Base-by-base conservation (phyloP, 1,284 basidiomycete genomes). In the Taiwanofungus camphoratus region DNA sequence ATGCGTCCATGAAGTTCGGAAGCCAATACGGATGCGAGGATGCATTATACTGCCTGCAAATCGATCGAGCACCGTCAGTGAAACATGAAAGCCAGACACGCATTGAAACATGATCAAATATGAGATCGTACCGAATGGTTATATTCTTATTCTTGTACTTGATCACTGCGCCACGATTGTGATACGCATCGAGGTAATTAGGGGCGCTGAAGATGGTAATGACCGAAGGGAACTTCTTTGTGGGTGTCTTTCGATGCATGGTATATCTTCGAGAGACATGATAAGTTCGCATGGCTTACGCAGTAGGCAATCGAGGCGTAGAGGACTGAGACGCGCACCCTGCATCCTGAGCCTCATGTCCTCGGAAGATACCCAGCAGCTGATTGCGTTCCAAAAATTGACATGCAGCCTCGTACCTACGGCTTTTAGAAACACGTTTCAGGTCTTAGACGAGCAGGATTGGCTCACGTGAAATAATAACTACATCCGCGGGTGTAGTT, bases 111-210 rank as follows among this genome's bases (percentile, higher is more conserved):
- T n/a, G n/a, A n/a, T n/a, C n/a, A n/a, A n/a, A n/a, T n/a, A n/a
- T n/a, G n/a, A n/a, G n/a, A n/a, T n/a, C n/a, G n/a, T 41, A 59
- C 56, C 91, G 76, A 54, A 96, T 95, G 36, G 94, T 98, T 72
- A 99, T 96, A 50, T 94, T 95, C 69, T 93, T 95, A 67, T 94
- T 92, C 53, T 92, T 92, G 61, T 99, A 98, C 69, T 97, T 98
- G 66, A 99, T 82, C 26, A 99, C 87, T 1, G 95, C 95, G 1
- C 89, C 94, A 52, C 92, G 91, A 68, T 98, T 98, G 63, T 91
- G 86, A 67, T 98, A 95, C 18, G 93, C 88, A 65, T 98, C 93
- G 49, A 95, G 81, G 61, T 97, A 97, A 65, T 97, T 96, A 8
- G 93, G 92, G 1, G 92, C 93, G n/a, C 87, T 91, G 69, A 96